These are phyloP conservation scores for Durotheca rogersii DNA, from an alignment of 495 filamentous ascomycete genomes.

Conservation along the genomic window DNA sequence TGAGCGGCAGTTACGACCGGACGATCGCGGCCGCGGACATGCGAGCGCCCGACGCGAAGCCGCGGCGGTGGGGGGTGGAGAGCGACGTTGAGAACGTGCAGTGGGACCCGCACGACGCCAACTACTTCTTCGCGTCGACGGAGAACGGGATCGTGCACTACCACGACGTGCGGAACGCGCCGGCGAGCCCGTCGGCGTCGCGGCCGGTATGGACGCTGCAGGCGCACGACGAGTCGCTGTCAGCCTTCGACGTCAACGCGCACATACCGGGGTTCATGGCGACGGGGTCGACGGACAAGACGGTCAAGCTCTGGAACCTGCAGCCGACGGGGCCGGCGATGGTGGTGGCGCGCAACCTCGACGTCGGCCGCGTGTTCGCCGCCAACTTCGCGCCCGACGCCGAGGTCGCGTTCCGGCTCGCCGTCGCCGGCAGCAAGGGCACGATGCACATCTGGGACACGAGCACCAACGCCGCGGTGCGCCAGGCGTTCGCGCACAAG, in stretches of 20 bases:
- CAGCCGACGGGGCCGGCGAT: conserved; percentile 75
- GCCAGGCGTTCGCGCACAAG: conserved; percentile 76
- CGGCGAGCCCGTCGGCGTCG: conserved; percentile 64
- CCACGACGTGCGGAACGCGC: conserved; percentile 73
- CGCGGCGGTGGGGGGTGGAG: conserved; percentile 84
- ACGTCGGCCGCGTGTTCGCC: conserved; percentile 92
- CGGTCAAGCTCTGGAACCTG: conserved; percentile 96
- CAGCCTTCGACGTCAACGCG: conserved; percentile 90
- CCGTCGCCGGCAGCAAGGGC: conserved; percentile 94
- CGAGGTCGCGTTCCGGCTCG: conserved; percentile 85
- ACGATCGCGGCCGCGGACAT: conserved; percentile 91
- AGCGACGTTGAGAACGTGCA: conserved; percentile 88
- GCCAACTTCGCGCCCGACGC: conserved; percentile 83
- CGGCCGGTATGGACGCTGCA: conserved; percentile 93
- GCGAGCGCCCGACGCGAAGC: conserved; percentile 78
- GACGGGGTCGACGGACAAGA: conserved; percentile 89
- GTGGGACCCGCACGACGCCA: conserved; percentile 90
- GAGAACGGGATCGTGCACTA: conserved; percentile 87
- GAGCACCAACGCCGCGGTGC: conserved; percentile 87
- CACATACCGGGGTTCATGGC: conserved; percentile 87
- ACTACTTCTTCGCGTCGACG: conserved; percentile 93
- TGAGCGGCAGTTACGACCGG: conserved; percentile 92
- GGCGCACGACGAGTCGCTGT: conserved; percentile 91
- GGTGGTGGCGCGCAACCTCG: conserved; percentile 87
- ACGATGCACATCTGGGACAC: conserved; percentile 95